These are phyloP conservation scores for Xanthoconium separans DNA, from an alignment of 1,284 basidiomycete genomes.

Conservation along the genomic window DNA sequence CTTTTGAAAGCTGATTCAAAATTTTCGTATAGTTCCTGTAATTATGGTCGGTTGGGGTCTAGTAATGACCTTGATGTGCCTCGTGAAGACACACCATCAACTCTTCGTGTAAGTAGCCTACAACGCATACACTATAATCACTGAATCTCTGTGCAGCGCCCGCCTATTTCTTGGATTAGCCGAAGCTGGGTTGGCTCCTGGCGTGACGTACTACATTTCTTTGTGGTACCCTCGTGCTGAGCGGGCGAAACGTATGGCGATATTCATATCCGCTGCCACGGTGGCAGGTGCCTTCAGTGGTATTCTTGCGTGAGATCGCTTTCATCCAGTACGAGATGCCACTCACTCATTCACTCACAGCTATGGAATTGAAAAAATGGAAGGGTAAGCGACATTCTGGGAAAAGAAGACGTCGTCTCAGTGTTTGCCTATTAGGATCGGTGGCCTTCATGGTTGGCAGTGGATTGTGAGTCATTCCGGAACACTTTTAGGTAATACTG, in stretches of 20 bases:
- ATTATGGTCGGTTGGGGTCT: constrained; percentile 51
- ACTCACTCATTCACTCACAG: constrained; percentile 12
- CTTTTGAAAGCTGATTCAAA: background rate
- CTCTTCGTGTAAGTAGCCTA: constrained; percentile 24
- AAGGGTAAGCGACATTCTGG: constrained; percentile 9
- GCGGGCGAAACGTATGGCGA: constrained; percentile 11
- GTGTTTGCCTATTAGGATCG: constrained; percentile 26
- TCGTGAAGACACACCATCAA: constrained; percentile 32
- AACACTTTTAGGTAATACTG: background rate
- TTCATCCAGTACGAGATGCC: background rate
- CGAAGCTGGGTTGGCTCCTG: constrained; percentile 13
- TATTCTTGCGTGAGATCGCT: constrained; percentile 14
- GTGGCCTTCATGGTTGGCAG: constrained; percentile 41
- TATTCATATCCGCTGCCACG: constrained; percentile 6
- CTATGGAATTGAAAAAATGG: constrained; percentile 18
- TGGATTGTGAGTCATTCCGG: constrained; percentile 42
- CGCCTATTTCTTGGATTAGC: constrained; percentile 35
- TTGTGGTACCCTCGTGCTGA: constrained; percentile 19
- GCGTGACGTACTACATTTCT: constrained; percentile 15
- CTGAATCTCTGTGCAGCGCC: constrained; percentile 32
- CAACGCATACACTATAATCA: background rate
- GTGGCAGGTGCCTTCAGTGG: constrained; percentile 15
- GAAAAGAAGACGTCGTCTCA: background rate
- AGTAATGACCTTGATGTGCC: constrained; percentile 38
- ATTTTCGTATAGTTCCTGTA: constrained; percentile 34